phyloP scores from a whole-genome alignment of 495 filamentous ascomycete genomes.

The Baudoinia panamericana region DNA sequence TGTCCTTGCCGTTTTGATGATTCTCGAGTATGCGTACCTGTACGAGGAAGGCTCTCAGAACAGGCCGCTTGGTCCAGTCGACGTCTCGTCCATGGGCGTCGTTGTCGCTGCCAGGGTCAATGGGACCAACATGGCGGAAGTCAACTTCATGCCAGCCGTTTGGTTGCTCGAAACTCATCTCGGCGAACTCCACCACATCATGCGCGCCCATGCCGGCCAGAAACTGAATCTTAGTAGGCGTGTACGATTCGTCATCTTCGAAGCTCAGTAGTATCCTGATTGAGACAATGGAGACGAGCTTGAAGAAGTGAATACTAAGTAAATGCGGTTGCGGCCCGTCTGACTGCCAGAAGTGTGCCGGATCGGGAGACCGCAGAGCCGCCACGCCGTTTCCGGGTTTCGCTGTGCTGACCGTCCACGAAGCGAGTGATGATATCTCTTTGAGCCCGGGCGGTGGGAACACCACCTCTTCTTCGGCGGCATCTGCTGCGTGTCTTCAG shows the following conservation, averaged over 20 bases:
- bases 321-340: conserved; percentile 92
- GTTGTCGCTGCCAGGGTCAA: conserved; percentile 31
- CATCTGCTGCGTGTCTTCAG: too few relatives aligned
- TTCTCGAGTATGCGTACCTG: conserved; percentile 85
- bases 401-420: conserved; percentile 79
- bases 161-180: conserved; percentile 64
- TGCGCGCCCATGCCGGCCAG: conserved; percentile 76
- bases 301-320: conserved; percentile 91
- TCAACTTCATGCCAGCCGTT: conserved; percentile 82
- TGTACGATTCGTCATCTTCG: conserved; percentile 85
- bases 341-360: conserved; percentile 85
- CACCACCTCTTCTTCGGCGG: conserved; percentile 3
- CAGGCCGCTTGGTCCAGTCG: conserved; percentile 28
- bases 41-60: conserved; percentile 71
- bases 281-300: conserved; percentile 69
- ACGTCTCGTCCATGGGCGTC: conserved; percentile 16
- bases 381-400: conserved; percentile 85
- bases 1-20: conserved; percentile 98
- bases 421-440: conserved; percentile 88
- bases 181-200: conserved; percentile 70
- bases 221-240: conserved; percentile 82
- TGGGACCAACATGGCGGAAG: conserved; percentile 49
- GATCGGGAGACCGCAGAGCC: conserved; percentile 68
- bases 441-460: conserved; percentile 20
- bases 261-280: conserved; percentile 86